Base-by-base conservation (phyloP, 352 stramenopile species). In the Globisporangium emineosum region DNA sequence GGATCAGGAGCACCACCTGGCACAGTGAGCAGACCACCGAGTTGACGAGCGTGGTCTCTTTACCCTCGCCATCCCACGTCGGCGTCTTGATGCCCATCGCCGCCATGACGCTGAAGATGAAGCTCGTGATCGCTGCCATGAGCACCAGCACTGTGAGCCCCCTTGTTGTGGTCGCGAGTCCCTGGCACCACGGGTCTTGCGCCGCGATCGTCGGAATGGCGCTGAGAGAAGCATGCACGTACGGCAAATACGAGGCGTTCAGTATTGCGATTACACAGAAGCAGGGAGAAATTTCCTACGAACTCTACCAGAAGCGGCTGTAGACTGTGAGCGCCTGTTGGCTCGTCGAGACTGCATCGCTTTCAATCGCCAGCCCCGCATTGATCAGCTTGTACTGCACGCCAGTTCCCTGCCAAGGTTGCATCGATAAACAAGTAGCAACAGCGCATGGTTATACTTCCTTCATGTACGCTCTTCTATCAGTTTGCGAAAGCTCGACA, bases 371-470 rank as follows among this genome's bases (percentile, higher is more conserved):
- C 1, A 89, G 57, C 13, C 83, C 83, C 12, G 83, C 83, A 58
- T 91, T 90, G 62, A 90, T 88, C 61, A 94, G 78, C 66, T 94
- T 94, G 78, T 91, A 90, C 55, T 86, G 72, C 54, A 94, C 81
- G 19, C 85, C 85, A 0, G 67, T 85, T 17, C 83, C 83, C 84
- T 91, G 49, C 9, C 35, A 17, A 65, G 4, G n/a, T 17, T 23
- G 25, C 25, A 40, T 23, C 40, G 21, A 27, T 53, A 57, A 33
- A 55, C 29, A 57, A 51, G 61, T 51, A 33, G n/a, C 40, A 17
- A 12, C 17, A 23, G n/a, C 21, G 58, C 35, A 54, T 17, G 45
- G 30, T 52, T 6, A 52, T 9, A 21, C 40, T 8, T 5, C 3
- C 17, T 8, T 17, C 21, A 9, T 10, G 17, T 2, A 12, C n/a